phyloP scores from a whole-genome alignment of 2,329 filamentous ascomycete genomes.

The Sclerotinia sclerotiorum region DNA sequence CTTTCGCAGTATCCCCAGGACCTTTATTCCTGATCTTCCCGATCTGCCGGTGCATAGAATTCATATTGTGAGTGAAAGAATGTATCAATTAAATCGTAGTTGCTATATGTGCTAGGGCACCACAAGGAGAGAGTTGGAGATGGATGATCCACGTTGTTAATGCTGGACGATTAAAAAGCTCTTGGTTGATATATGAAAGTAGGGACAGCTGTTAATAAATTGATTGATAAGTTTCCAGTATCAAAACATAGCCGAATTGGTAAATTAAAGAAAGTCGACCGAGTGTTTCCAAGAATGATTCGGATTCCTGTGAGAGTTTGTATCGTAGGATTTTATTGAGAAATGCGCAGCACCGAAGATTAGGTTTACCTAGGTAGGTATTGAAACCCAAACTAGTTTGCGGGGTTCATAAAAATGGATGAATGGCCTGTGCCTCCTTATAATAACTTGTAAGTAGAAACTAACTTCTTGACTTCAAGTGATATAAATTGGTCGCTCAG shows the following conservation, averaged over 20 bases:
- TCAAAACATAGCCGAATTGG: constrained; percentile 9
- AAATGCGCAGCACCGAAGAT: neutral
- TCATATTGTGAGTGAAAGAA: constrained; percentile 50
- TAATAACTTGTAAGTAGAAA: neutral
- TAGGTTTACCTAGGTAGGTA: neutral
- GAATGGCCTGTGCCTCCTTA: constrained; percentile 13
- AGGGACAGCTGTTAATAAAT: constrained; percentile 10
- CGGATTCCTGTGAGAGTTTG: neutral
- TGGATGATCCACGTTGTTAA: constrained; percentile 12
- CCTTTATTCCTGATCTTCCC: constrained; percentile 67
- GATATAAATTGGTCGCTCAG: neutral
- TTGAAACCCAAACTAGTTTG: constrained; percentile 4
- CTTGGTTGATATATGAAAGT: neutral
- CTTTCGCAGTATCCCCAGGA: constrained; percentile 73
- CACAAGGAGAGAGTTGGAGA: constrained; percentile 7
- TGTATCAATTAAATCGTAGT: constrained; percentile 15
- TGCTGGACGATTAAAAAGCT: neutral
- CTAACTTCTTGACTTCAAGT: neutral
- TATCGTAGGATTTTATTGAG: neutral
- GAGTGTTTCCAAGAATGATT: neutral
- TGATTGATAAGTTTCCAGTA: constrained; percentile 5
- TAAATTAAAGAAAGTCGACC: constrained; percentile 16
- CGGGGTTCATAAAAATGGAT: constrained; percentile 6
- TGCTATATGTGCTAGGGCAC: constrained; percentile 15
- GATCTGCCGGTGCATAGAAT: constrained; percentile 72